phyloP scores from a whole-genome alignment of 1,139 yeast species.

The Yamadazyma conglobata region DNA sequence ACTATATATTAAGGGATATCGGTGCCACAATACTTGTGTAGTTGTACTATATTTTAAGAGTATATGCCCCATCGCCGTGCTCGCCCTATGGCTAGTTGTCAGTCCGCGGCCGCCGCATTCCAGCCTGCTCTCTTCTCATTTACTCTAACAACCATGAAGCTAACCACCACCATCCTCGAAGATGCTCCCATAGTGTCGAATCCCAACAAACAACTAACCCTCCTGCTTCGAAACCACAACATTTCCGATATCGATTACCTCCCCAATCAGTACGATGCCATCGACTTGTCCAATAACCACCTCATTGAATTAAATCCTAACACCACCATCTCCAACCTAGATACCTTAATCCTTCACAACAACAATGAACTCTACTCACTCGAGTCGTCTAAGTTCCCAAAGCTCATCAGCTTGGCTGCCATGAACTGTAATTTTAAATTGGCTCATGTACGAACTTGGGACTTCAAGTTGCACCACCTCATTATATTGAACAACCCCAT shows the following conservation, averaged over 20 bases:
- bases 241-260: constrained; percentile 35
- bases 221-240: constrained; percentile 33
- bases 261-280: constrained; percentile 40
- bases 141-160: constrained; percentile 35
- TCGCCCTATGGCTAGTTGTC: no score
- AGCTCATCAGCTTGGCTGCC: constrained; percentile 48
- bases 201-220: constrained; percentile 35
- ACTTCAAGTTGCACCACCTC: constrained; percentile 44
- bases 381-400: constrained; percentile 31
- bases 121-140: no score
- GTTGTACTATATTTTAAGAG: no score
- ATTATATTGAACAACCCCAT: constrained; percentile 64
- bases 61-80: no score
- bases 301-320: constrained; percentile 46
- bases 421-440: constrained; percentile 47
- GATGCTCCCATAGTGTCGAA: constrained; percentile 32
- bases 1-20: constrained; percentile 10
- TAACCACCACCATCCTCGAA: constrained; percentile 32
- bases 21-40: no score
- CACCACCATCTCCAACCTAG: constrained; percentile 42
- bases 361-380: constrained; percentile 40
- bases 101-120: no score
- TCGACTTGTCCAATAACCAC: constrained; percentile 70
- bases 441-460: constrained; percentile 29
- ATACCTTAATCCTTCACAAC: constrained; percentile 52